These are phyloP conservation scores for Leccinum pellstonianum DNA, from an alignment of 768 basidiomycete genomes.

Conservation along the genomic window DNA sequence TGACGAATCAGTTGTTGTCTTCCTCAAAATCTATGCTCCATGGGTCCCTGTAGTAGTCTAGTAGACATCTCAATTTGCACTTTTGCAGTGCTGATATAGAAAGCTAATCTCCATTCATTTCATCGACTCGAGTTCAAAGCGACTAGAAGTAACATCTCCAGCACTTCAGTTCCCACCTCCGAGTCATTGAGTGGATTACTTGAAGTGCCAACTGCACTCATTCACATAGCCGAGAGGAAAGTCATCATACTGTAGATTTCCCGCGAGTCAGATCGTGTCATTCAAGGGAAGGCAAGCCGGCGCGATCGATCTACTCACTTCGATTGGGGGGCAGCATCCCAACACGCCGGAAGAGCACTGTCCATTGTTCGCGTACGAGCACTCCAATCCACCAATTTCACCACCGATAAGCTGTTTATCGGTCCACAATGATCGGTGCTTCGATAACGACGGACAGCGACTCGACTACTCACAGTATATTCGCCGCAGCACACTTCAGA, in stretches of 20 bases:
- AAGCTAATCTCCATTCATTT: too few relatives aligned
- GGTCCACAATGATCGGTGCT: background rate
- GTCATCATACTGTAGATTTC: background rate
- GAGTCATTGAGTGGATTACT: too few relatives aligned
- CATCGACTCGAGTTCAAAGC: too few relatives aligned
- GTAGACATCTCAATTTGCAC: too few relatives aligned
- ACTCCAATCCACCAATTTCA: background rate
- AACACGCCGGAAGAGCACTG: background rate
- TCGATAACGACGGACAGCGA: background rate
- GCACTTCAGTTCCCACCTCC: background rate
- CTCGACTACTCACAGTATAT: background rate
- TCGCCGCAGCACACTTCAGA: background rate
- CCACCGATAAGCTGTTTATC: background rate
- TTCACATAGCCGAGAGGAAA: too few relatives aligned
- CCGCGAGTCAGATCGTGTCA: background rate
- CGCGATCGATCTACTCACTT: background rate
- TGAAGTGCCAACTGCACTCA: too few relatives aligned
- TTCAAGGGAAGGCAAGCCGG: background rate
- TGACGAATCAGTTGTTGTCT: too few relatives aligned
- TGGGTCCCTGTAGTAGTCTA: too few relatives aligned
- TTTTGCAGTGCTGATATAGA: too few relatives aligned
- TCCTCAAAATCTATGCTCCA: too few relatives aligned
- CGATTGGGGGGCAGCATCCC: background rate
- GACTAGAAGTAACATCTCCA: background rate
- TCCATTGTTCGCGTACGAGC: background rate